Percentiles rank a stretch among this genome's conserved stretches.
Conservation (phyloP, 768 basidiomycete species). For the Boletus rubescentipes region DNA sequence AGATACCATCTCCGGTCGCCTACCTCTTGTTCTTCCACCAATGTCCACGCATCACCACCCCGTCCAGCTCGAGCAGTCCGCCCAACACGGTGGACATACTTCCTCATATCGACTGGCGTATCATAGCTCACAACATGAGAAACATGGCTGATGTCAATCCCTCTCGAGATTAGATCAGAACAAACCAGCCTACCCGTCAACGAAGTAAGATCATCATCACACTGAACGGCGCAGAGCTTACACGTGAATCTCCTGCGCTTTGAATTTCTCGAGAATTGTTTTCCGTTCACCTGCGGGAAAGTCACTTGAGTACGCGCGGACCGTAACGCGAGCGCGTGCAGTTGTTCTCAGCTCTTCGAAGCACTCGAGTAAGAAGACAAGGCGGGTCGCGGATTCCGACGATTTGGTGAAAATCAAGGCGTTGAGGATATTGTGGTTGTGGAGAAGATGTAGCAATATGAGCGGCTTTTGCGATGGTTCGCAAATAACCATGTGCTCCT, state of each 20-base stretch:
- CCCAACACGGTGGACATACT: conserved; percentile 97
- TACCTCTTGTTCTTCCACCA: conserved; percentile 94
- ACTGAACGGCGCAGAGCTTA: conserved; percentile 36
- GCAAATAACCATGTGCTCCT: conserved; percentile 89
- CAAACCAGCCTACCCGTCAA: conserved; percentile 73
- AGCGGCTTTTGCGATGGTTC: conserved; percentile 83
- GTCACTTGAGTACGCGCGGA: conserved; percentile 86
- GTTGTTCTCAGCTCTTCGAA: conserved; percentile 57
- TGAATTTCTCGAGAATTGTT: conserved; percentile 77
- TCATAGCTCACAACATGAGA: conserved; percentile 95
- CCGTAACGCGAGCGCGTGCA: conserved; percentile 37
- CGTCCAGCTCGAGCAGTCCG: conserved; percentile 93
- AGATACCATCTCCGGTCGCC: conserved; percentile 7
- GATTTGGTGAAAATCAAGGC: conserved; percentile 97
- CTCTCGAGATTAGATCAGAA: conserved; percentile 93
- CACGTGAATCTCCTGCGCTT: conserved; percentile 79
- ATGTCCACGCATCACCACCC: conserved; percentile 86
- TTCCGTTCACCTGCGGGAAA: conserved; percentile 71
- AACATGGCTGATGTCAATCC: conserved; percentile 92
- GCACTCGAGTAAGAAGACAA: conserved; percentile 78
- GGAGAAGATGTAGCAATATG: conserved; percentile 83
- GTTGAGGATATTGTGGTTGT: conserved; percentile 55
- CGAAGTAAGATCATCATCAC: conserved; percentile 1
- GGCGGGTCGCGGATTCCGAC: conserved; percentile 82
- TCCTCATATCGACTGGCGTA: conserved; percentile 94